A percentile compares a stretch with the other conserved stretches of the same genome.
Evolutionary conservation across 2,329 filamentous ascomycete species (phyloP).

Genomic region (Ophiostoma novo-ulmi): DNA sequence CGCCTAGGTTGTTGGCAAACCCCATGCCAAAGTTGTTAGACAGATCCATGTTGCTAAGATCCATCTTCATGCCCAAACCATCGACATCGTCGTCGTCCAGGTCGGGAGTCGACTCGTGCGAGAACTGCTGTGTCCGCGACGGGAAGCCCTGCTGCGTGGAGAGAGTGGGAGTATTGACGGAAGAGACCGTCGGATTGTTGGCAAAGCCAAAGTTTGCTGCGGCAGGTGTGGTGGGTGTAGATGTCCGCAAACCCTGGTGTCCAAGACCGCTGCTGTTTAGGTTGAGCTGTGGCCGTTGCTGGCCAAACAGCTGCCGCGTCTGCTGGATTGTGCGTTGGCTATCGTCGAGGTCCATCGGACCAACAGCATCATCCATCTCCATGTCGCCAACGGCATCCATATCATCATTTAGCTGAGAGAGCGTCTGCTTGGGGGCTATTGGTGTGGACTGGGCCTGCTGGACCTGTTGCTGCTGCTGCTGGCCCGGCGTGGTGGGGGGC

Average conservation of each 20-base stretch:
- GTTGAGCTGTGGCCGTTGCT: conserved; percentile 66
- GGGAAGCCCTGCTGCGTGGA: conserved; percentile 65
- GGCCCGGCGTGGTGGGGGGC: conserved; percentile 38
- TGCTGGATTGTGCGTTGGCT: conserved; percentile 63
- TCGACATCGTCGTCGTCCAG: conserved; percentile 70
- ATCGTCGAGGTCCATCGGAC: conserved; percentile 59
- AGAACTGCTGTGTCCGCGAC: conserved; percentile 50
- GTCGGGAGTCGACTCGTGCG: conserved; percentile 49
- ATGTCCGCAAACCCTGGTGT: conserved; percentile 76
- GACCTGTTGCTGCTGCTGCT: conserved; percentile 24
- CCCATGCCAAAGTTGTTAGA: conserved; percentile 46
- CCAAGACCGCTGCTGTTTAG: conserved; percentile 70
- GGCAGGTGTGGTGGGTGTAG: conserved; percentile 79
- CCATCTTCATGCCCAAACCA: conserved; percentile 53
- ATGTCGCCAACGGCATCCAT: conserved; percentile 88
- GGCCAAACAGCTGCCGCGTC: conserved; percentile 62
- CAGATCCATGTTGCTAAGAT: conserved; percentile 53
- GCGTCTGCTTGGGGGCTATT: conserved; percentile 26
- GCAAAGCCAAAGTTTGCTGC: conserved; percentile 72
- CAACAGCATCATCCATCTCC: conserved; percentile 87
- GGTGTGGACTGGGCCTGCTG: conserved; percentile 29
- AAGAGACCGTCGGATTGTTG: conserved; percentile 94
- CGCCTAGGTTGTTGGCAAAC: conserved; percentile 46
- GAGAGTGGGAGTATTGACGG: conserved; percentile 90
- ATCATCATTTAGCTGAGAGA: conserved; percentile 46